phyloP scores from a whole-genome alignment of 1,284 basidiomycete species.

The Fomitopsis schrenkii region DNA sequence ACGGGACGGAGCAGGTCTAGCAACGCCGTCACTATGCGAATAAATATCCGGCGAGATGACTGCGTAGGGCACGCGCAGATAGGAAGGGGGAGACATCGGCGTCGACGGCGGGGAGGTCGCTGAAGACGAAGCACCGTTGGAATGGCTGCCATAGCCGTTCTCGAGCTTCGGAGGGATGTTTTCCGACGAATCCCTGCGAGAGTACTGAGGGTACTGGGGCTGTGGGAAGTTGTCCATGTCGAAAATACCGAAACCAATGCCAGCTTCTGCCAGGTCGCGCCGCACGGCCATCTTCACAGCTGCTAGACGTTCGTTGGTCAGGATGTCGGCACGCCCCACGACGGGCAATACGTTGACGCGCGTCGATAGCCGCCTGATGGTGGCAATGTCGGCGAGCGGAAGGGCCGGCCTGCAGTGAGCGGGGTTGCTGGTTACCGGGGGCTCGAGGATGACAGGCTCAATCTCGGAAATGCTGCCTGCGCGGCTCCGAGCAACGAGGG shows the following conservation, averaged over 20 bases:
- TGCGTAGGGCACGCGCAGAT: conserved; percentile 68
- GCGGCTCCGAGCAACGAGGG: conserved; percentile 59
- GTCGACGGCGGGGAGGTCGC: conserved; percentile 58
- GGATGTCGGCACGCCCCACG: conserved; percentile 86
- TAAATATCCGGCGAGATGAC: conserved; percentile 77
- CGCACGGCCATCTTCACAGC: conserved; percentile 75
- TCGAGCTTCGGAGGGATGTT: conserved; percentile 36
- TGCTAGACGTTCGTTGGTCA: conserved; percentile 84
- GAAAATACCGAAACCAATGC: conserved; percentile 83
- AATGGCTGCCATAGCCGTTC: conserved; percentile 44
- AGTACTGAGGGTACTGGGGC: conserved; percentile 43
- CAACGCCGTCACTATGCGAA: conserved; percentile 75
- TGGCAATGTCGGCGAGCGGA: conserved; percentile 79
- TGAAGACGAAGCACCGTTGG: conserved; percentile 45
- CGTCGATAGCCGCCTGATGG: conserved; percentile 85
- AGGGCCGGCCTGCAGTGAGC: conserved; percentile 59
- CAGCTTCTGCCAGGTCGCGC: conserved; percentile 71
- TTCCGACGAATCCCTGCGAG: conserved; percentile 32
- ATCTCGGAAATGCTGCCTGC: conserved; percentile 66
- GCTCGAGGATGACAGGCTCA: conserved; percentile 75
- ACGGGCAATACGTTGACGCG: conserved; percentile 96
- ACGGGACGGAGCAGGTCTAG: conserved; percentile 47
- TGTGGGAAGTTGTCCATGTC: conserved; percentile 58
- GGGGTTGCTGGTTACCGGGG: conserved; percentile 69
- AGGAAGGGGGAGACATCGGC: conserved; percentile 45